These are phyloP conservation scores for Chamaecyparis obtusa DNA, from an alignment of 75 land plant species.

Conservation along the genomic window DNA sequence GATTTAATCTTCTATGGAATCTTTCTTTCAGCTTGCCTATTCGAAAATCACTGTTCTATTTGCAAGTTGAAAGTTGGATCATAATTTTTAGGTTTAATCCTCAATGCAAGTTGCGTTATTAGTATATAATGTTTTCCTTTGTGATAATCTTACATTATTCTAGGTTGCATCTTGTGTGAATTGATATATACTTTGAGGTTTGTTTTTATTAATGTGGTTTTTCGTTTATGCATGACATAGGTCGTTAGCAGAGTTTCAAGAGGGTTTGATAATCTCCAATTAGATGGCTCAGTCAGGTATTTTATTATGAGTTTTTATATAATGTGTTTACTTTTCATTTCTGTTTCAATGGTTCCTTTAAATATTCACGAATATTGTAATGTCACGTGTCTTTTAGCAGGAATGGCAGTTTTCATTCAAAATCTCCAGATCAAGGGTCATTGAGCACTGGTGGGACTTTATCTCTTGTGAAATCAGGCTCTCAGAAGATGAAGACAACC, in stretches of 20 bases:
- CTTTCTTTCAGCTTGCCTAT: background rate
- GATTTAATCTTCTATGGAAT: background rate
- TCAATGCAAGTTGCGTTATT: background rate
- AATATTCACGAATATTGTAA: conserved; percentile 12
- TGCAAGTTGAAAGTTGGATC: background rate
- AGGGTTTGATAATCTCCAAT: conserved; percentile 22
- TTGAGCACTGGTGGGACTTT: conserved; percentile 33
- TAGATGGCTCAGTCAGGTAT: conserved; percentile 44
- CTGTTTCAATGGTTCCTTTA: background rate
- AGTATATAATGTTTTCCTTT: background rate
- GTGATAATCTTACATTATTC: background rate
- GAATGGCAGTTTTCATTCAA: conserved; percentile 31
- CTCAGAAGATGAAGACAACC: conserved; percentile 73
- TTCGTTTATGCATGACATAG: conserved; percentile 19
- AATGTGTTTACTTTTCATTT: background rate
- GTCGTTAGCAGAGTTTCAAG: conserved; percentile 35
- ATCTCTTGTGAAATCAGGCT: conserved; percentile 64
- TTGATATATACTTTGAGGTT: background rate
- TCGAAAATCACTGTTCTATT: background rate
- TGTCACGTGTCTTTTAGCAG: conserved; percentile 19
- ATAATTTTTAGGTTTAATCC: background rate
- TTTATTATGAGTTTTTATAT: conserved; percentile 2
- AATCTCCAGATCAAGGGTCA: conserved; percentile 28
- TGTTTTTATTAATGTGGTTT: background rate
- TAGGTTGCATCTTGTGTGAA: background rate